A percentile compares a stretch with the other conserved stretches of the same genome.
These are phyloP conservation scores for Pueraria montana DNA, from an alignment of 306 rosid genomes.

Conservation along the genomic window DNA sequence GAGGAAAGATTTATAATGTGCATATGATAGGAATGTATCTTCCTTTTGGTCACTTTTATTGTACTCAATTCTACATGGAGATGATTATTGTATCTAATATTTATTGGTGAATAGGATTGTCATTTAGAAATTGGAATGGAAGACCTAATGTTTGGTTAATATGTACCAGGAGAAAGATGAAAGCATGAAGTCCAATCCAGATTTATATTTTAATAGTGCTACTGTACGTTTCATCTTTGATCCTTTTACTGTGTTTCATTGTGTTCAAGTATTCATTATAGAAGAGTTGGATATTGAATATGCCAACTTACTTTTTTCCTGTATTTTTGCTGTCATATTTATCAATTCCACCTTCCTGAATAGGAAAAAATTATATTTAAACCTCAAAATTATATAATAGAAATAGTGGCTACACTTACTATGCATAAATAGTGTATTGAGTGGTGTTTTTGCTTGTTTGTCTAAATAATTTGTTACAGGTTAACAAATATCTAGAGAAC, in stretches of 20 bases:
- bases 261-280: conserved; percentile 21
- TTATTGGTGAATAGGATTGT: conserved; percentile 36
- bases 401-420: background rate
- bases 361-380: conserved; percentile 6
- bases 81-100: conserved; percentile 12
- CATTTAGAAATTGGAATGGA: conserved; percentile 43
- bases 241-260: conserved; percentile 38
- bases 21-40: conserved; percentile 39
- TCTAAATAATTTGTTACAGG: conserved; percentile 62
- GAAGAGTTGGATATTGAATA: conserved; percentile 39
- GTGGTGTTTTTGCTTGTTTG: conserved; percentile 14
- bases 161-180: conserved; percentile 91
- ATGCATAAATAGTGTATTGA: conserved; percentile 19
- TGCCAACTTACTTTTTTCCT: conserved; percentile 23
- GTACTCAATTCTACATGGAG: conserved; percentile 28
- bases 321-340: conserved; percentile 22
- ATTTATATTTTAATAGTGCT: conserved; percentile 85
- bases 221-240: conserved; percentile 67
- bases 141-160: conserved; percentile 54
- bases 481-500: conserved; percentile 86
- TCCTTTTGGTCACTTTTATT: conserved; percentile 38
- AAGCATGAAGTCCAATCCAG: conserved; percentile 87
- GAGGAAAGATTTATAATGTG: conserved; percentile 51
- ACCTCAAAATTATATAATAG: conserved; percentile 27
- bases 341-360: conserved; percentile 20